Evolutionary conservation across 2,329 filamentous ascomycete species (phyloP), one percentile per base, ranked within the genome.

Genomic region (Aaosphaeria pasadenensis): DNA sequence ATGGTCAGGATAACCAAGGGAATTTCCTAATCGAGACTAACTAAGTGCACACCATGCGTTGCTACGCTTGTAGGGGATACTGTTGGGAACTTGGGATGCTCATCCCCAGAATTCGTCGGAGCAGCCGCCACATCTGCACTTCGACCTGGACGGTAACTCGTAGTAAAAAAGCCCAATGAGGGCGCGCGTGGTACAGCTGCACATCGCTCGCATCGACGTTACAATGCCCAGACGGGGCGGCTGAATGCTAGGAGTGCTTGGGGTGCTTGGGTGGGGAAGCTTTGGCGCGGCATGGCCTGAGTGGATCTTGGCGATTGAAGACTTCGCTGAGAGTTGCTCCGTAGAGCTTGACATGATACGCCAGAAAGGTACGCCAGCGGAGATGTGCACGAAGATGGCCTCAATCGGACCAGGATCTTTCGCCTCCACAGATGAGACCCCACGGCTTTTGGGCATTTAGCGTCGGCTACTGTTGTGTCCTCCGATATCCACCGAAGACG

Each of bases 141-240:
- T 24, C 17, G 17, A 24, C 17, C 17, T 24, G 17, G 17, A 24
- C 17, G 17, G 17, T 24, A 24, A 24, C 3, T 24, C 17, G 39
- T 40, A 28, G 17, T 7, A 4, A 40, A 17, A 11, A 24, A 13
- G 9, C 39, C 9, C 11, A n/a, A 11, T 13, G 33, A 9, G 9
- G 33, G 33, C 11, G 39, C 24, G 24, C 7, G 39, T 24, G 39
- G 39, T 7, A 7, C 24, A 40, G 39, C 32, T 30, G 24, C 32
- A 43, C 31, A 13, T 41, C 30, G 11, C 17, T 5, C n/a, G 31
- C 29, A 13, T 39, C 30, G 35, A 45, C 28, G 55, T 57, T 57
- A 44, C 55, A 56, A 47, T 50, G 55, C 55, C 53, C 40, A 58
- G 53, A 45, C 31, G 30, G 11, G 40, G 24, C 43, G 46, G 49